phyloP scores from a whole-genome alignment of 352 stramenopile genomes.

The Globisporangium okanoganense region DNA sequence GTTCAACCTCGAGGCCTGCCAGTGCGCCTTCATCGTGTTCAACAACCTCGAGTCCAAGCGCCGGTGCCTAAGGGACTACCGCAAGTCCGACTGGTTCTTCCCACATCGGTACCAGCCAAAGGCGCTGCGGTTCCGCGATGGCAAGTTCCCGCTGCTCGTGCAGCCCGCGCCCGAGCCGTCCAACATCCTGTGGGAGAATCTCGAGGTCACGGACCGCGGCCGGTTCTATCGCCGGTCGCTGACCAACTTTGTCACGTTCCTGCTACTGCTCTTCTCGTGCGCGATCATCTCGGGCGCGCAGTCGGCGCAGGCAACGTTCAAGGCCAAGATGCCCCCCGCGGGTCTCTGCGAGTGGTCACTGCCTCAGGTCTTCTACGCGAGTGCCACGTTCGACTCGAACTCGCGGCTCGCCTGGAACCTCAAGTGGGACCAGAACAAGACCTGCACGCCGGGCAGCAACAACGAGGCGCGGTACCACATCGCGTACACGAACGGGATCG shows the following conservation, averaged over 20 bases:
- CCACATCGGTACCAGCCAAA: conserved; percentile 48
- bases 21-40: conserved; percentile 87
- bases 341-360: conserved; percentile 56
- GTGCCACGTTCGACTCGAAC: conserved; percentile 19
- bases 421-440: conserved; percentile 50
- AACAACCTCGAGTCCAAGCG: conserved; percentile 79
- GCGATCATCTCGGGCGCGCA: conserved; percentile 76
- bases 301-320: conserved; percentile 64
- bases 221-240: conserved; percentile 62
- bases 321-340: conserved; percentile 53
- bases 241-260: conserved; percentile 67
- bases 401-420: conserved; percentile 37
- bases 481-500: conserved; percentile 58
- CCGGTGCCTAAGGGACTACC: conserved; percentile 78
- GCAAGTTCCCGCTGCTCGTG: conserved; percentile 43
- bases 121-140: conserved; percentile 54
- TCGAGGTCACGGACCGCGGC: conserved; percentile 58
- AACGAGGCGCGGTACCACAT: conserved; percentile 46
- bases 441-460: conserved; percentile 23
- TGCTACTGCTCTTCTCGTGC: conserved; percentile 66
- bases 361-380: conserved; percentile 62
- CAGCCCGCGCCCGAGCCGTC: conserved; percentile 63
- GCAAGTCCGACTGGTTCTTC: conserved; percentile 38
- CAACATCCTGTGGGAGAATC: conserved; percentile 88
- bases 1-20: conserved; percentile 58